Evolutionary conservation across 768 basidiomycete genomes (phyloP), one percentile per base, ranked within the genome.

Genomic region (Lactarius sp.): DNA sequence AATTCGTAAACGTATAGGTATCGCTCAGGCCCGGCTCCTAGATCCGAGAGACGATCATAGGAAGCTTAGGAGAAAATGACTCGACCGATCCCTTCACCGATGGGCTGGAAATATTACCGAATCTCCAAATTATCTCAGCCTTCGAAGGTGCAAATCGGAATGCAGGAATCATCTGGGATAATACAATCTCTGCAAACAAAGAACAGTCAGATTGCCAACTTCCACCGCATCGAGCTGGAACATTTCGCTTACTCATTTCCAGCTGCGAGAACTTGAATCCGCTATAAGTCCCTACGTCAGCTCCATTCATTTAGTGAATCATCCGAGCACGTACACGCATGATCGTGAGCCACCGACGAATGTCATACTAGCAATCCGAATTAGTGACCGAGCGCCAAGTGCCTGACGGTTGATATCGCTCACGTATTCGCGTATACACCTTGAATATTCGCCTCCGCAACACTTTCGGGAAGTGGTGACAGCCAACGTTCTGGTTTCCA

Each of bases 401-500:
- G 12, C 20, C 4, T 4, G n/a, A 56, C 14, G 46, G 14, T 12
- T 22, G 0, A 20, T 12, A 34, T 20, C 7, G 59, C 59, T 52
- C 14, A 75, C 74, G 71, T 59, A 52, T 27, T 27, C 27, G 27
- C 27, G 27, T 27, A 27, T 27, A 27, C 27, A 27, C 27, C 27
- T 27, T 27, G 27, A 27, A 27, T 27, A 27, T 27, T 27, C 27
- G 27, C 27, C 2, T 27, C 27, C 8, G 66, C 60, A 39, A 72
- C 69, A n/a, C 59, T 63, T 8, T 62, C 34, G 0, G 70, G 71
- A 9, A 71, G 59, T 9, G 68, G 69, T 31, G 52, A 46, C 5
- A 79, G 67, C 77, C 77, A 81, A 41, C 79, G 72, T 58, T 79
- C 79, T 9, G 79, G 79, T 58, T 73, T 77, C 75, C 77, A 81